Percentiles rank a stretch among this genome's conserved stretches.
These are phyloP conservation scores for Hirschfeldia incana DNA, from an alignment of 345 rosid genomes.

Conservation along the genomic window DNA sequence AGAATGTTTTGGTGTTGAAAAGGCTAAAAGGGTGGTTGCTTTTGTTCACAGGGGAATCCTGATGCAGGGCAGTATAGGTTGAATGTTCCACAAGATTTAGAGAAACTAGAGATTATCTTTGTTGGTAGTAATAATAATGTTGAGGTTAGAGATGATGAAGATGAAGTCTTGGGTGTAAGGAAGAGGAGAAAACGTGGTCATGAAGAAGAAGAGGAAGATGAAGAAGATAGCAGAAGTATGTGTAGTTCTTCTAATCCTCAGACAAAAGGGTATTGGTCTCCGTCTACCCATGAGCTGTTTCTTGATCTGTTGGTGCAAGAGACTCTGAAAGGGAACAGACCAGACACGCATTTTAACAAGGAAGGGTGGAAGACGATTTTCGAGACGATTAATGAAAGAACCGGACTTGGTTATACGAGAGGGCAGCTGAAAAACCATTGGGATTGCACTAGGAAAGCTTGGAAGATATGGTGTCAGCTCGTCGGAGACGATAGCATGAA, in stretches of 20 bases:
- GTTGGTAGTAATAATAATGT: conserved; percentile 33
- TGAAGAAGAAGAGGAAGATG: conserved; percentile 6
- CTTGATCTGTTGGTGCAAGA: conserved; percentile 47
- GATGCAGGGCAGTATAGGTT: conserved; percentile 53
- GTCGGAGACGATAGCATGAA: conserved; percentile 42
- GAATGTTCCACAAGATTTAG: conserved; percentile 43
- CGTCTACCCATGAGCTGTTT: conserved; percentile 50
- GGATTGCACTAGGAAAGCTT: conserved; percentile 51
- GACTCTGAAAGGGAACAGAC: conserved; percentile 50
- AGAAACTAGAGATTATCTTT: conserved; percentile 46
- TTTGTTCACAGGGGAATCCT: conserved; percentile 42
- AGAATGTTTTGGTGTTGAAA: background rate
- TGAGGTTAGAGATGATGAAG: conserved; percentile 27
- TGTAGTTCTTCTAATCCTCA: conserved; percentile 37
- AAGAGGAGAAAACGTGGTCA: conserved; percentile 29
- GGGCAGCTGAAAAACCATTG: conserved; percentile 52
- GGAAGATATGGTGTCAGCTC: conserved; percentile 61
- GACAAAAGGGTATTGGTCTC: conserved; percentile 50
- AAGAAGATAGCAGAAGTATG: conserved; percentile 34
- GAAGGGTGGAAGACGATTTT: conserved; percentile 57
- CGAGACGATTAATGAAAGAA: conserved; percentile 42
- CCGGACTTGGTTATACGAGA: conserved; percentile 43
- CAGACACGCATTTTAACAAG: conserved; percentile 46
- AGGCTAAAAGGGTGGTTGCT: conserved; percentile 12
- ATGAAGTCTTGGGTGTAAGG: conserved; percentile 3